Percentiles rank a stretch among this genome's conserved stretches.
phyloP scores from a whole-genome alignment of 345 rosid genomes.

The Salix koriyanagi region DNA sequence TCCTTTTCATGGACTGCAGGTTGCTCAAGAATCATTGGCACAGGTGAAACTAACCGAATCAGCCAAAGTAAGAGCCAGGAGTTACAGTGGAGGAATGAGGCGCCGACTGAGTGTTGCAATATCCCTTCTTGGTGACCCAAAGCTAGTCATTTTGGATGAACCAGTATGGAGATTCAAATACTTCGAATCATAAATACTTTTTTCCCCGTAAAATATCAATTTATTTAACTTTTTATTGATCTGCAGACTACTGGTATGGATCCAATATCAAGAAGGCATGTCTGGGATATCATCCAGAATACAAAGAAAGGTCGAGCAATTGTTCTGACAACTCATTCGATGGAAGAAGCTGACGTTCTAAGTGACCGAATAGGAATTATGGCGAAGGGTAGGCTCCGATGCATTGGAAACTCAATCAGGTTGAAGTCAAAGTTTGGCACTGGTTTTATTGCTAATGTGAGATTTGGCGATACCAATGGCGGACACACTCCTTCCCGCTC shows the following conservation, averaged over 20 bases:
- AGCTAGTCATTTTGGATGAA: slow-evolving; percentile 79
- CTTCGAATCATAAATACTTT: not conserved
- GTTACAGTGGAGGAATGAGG: slow-evolving; percentile 96
- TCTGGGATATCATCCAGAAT: slow-evolving; percentile 83
- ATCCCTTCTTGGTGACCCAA: slow-evolving; percentile 82
- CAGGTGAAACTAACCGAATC: slow-evolving; percentile 70
- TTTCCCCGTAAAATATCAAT: not conserved
- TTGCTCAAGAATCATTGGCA: slow-evolving; percentile 58
- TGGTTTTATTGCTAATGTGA: slow-evolving; percentile 74
- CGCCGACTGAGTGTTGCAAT: slow-evolving; percentile 92
- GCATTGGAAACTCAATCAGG: slow-evolving; percentile 84
- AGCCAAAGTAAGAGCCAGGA: slow-evolving; percentile 69
- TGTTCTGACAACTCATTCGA: slow-evolving; percentile 82
- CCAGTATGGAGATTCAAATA: slow-evolving; percentile 42
- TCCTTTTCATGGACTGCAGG: slow-evolving; percentile 27
- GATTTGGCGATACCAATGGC: slow-evolving; percentile 49
- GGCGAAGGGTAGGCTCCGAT: slow-evolving; percentile 93
- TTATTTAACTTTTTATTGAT: not conserved
- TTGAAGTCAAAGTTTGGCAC: slow-evolving; percentile 86
- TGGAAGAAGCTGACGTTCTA: slow-evolving; percentile 91
- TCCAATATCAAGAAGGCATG: slow-evolving; percentile 90
- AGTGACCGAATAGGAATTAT: slow-evolving; percentile 74
- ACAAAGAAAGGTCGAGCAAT: slow-evolving; percentile 85
- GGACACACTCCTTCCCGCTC: slow-evolving; percentile 37
- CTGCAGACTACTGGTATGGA: slow-evolving; percentile 91